phyloP scores from a whole-genome alignment of 441 rosid genomes.

The Syzygium malaccense region DNA sequence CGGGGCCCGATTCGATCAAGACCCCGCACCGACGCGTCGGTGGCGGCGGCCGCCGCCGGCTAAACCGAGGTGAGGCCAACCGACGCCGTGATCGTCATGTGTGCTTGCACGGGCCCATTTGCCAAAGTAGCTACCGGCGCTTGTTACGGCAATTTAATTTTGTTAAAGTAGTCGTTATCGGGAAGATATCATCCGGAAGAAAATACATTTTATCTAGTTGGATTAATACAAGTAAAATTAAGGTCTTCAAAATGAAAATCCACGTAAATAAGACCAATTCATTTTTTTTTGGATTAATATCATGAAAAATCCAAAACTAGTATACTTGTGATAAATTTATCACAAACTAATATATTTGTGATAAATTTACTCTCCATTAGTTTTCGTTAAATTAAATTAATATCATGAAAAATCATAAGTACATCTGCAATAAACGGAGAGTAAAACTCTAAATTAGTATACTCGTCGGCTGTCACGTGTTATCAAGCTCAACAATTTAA shows the following conservation, averaged over 20 bases:
- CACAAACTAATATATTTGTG: too few species aligned
- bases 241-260: background rate
- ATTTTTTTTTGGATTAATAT: background rate
- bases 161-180: background rate
- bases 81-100: background rate
- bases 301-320: too few species aligned
- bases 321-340: accelerated
- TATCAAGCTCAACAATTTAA: too few species aligned
- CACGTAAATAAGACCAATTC: background rate
- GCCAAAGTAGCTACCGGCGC: too few species aligned
- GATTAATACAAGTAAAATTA: background rate
- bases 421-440: too few species aligned
- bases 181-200: background rate
- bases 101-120: too few species aligned
- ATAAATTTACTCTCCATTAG: too few species aligned
- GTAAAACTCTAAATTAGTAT: too few species aligned
- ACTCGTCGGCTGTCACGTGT: accelerated
- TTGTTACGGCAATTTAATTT: background rate
- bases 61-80: background rate
- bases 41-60: background rate
- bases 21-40: background rate
- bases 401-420: too few species aligned
- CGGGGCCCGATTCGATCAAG: background rate
- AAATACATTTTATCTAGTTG: background rate
- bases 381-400: too few species aligned